Evolutionary conservation across 78 protist genomes (phyloP).

Genomic region (Planoprotostelium fungivorum): DNA sequence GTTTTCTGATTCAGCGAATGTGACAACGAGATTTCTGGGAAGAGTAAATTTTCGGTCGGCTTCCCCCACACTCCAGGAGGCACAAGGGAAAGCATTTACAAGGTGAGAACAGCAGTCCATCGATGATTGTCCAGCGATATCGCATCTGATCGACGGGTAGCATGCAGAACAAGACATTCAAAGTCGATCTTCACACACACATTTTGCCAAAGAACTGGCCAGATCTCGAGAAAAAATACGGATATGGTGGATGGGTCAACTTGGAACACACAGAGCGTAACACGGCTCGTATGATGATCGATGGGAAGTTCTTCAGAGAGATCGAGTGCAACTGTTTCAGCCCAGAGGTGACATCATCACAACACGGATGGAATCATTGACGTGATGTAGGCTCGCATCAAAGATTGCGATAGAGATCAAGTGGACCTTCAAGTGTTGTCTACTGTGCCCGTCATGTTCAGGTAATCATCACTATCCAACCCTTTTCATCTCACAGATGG

Average conservation of each 20-base stretch:
- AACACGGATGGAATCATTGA: background rate
- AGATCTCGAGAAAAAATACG: slow-evolving; percentile 56
- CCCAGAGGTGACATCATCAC: slow-evolving; percentile 21
- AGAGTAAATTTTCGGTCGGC: too few relatives aligned
- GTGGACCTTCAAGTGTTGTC: slow-evolving; percentile 85
- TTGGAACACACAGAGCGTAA: slow-evolving; percentile 66
- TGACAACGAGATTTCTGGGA: too few relatives aligned
- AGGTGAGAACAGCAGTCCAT: too few relatives aligned
- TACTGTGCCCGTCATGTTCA: slow-evolving; percentile 60
- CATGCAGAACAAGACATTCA: slow-evolving; percentile 16
- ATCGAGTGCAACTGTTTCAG: slow-evolving; percentile 78
- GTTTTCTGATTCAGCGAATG: too few relatives aligned
- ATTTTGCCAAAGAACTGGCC: slow-evolving; percentile 80
- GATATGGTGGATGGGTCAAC: slow-evolving; percentile 76
- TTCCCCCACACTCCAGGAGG: too few relatives aligned
- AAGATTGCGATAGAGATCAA: slow-evolving; percentile 59
- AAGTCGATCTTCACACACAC: slow-evolving; percentile 88
- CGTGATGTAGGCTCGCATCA: slow-evolving; percentile 14
- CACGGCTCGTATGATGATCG: slow-evolving; percentile 65
- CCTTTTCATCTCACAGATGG: slow-evolving; percentile 63
- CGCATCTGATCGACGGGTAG: background rate
- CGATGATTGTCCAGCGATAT: too few relatives aligned
- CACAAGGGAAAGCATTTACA: too few relatives aligned
- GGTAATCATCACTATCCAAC: background rate
- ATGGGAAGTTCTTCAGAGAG: slow-evolving; percentile 73